These are phyloP conservation scores for Saccharomycopsis oosterbeekiorum DNA, from an alignment of 805 yeast species.

Conservation along the genomic window DNA sequence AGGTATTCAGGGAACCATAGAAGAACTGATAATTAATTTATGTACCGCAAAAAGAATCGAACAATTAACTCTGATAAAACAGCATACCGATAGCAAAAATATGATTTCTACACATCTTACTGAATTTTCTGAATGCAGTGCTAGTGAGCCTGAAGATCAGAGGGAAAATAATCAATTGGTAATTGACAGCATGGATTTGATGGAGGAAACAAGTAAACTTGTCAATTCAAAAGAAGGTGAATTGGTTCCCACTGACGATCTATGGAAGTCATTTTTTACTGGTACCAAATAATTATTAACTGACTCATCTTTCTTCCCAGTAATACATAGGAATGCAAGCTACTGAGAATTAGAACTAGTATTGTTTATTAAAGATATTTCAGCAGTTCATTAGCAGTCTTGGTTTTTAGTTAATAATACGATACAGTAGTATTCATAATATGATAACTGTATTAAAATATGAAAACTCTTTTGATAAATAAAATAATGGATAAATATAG, in stretches of 20 bases:
- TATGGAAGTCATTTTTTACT: constrained; percentile 53
- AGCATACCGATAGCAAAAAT: constrained; percentile 16
- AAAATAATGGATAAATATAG: too few species aligned
- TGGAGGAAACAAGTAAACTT: constrained; percentile 40
- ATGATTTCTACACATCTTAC: constrained; percentile 8
- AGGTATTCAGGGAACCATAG: constrained; percentile 74
- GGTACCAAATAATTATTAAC: too few species aligned
- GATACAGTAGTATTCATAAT: too few species aligned
- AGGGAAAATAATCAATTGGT: constrained; percentile 24
- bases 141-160: constrained; percentile 20
- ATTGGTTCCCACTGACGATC: constrained; percentile 43
- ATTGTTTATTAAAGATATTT: too few species aligned
- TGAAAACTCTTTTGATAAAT: too few species aligned
- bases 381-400: too few species aligned
- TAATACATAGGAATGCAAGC: too few species aligned
- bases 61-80: constrained; percentile 26
- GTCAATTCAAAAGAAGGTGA: constrained; percentile 49
- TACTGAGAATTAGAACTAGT: too few species aligned
- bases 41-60: constrained; percentile 52
- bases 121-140: constrained; percentile 7
- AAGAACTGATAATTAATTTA: constrained; percentile 71
- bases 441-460: too few species aligned
- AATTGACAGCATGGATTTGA: constrained; percentile 47
- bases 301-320: too few species aligned
- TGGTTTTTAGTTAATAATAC: too few species aligned